Evolutionary conservation across 768 basidiomycete species (phyloP).

Genomic region (Tricholoma saponaceum): DNA sequence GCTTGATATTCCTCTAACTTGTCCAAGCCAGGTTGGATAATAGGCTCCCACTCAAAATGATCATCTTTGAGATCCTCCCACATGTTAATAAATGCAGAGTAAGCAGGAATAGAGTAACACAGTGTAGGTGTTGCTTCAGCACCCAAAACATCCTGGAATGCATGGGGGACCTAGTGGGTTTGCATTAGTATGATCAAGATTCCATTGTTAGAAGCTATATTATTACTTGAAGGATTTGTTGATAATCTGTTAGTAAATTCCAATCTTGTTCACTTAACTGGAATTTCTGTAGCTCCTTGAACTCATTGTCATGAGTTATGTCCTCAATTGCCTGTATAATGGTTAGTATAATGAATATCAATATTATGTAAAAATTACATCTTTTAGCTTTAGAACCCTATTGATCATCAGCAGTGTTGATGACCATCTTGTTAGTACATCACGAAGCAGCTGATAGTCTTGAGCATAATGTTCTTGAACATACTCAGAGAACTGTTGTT

Average conservation of each 20-base stretch:
- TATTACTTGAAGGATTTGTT: slow-evolving; percentile 21
- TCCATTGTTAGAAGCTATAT: slow-evolving; percentile 10
- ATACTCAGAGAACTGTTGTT: slow-evolving; percentile 9
- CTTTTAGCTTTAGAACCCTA: slow-evolving; percentile 19
- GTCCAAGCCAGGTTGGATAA: slow-evolving; percentile 25
- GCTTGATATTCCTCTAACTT: slow-evolving; percentile 23
- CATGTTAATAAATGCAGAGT: slow-evolving; percentile 16
- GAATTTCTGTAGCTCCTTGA: slow-evolving; percentile 19
- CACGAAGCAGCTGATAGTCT: slow-evolving; percentile 24
- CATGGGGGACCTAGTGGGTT: slow-evolving; percentile 19
- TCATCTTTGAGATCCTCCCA: slow-evolving; percentile 17
- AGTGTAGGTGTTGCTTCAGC: slow-evolving; percentile 12
- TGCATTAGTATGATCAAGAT: neutral
- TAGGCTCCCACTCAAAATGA: slow-evolving; percentile 2
- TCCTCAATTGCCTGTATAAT: slow-evolving; percentile 20
- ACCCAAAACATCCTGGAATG: slow-evolving; percentile 22
- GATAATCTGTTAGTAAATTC: slow-evolving; percentile 18
- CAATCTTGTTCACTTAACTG: slow-evolving; percentile 19
- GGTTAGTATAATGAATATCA: slow-evolving; percentile 2
- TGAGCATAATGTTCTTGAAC: neutral
- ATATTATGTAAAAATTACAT: slow-evolving; percentile 13
- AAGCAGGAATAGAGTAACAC: slow-evolving; percentile 24
- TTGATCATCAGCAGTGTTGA: slow-evolving; percentile 27
- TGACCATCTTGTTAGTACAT: slow-evolving; percentile 27
- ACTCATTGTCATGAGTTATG: slow-evolving; percentile 14